phyloP scores from a whole-genome alignment of 441 rosid genomes.

The Raphanus hybrid region DNA sequence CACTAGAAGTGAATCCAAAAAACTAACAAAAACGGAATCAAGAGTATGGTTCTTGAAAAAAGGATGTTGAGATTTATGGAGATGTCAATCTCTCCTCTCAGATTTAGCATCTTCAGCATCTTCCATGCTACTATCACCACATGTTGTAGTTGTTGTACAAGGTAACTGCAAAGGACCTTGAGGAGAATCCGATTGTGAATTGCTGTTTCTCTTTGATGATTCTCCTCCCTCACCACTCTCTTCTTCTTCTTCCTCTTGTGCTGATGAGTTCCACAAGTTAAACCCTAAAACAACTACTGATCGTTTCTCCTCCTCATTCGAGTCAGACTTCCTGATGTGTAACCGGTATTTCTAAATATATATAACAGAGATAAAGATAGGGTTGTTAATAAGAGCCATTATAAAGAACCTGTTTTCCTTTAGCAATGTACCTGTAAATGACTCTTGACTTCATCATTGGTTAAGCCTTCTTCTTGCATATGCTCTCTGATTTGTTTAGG shows the following conservation, averaged over 20 bases:
- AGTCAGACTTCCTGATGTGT: conserved; percentile 62
- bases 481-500: conserved; percentile 97
- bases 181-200: conserved; percentile 73
- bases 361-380: conserved; percentile 20
- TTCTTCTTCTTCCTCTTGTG: conserved; percentile 47
- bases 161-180: conserved; percentile 87
- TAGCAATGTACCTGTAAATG: conserved; percentile 68
- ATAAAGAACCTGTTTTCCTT: neutral
- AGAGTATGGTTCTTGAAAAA: conserved; percentile 13
- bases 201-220: conserved; percentile 53
- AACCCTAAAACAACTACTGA: conserved; percentile 68
- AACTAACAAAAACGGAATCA: conserved; percentile 22
- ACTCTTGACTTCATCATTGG: conserved; percentile 98
- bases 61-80: conserved; percentile 17
- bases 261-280: conserved; percentile 63
- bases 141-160: conserved; percentile 55
- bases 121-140: conserved; percentile 85
- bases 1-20: conserved; percentile 32
- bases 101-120: conserved; percentile 82
- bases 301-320: conserved; percentile 56
- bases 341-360: conserved; percentile 82
- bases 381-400: conserved; percentile 14
- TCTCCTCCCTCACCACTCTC: conserved; percentile 43
- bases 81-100: conserved; percentile 73
- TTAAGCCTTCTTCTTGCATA: conserved; percentile 96